Percentiles rank a stretch among this genome's conserved stretches.
Conservation (phyloP, 1,284 basidiomycete genomes). For the Tylopilus sp. region DNA sequence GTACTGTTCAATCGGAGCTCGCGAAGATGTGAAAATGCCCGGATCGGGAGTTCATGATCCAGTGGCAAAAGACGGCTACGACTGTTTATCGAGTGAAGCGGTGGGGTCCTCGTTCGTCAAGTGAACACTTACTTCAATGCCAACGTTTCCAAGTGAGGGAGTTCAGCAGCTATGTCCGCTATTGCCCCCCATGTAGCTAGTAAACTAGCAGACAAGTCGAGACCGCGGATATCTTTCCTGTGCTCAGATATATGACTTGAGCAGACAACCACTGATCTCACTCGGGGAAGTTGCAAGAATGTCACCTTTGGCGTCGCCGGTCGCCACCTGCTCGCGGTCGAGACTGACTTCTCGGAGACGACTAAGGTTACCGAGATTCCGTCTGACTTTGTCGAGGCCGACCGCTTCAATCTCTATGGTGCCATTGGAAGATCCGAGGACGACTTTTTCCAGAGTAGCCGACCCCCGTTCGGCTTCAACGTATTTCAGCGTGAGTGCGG, state of each 20-base stretch:
- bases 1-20: slow-evolving; percentile 79
- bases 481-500: slow-evolving; percentile 76
- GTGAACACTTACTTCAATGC: slow-evolving; percentile 66
- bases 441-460: slow-evolving; percentile 53
- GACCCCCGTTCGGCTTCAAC: slow-evolving; percentile 57
- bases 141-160: slow-evolving; percentile 64
- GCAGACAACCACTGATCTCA: slow-evolving; percentile 38
- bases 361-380: slow-evolving; percentile 64
- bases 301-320: slow-evolving; percentile 49
- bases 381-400: slow-evolving; percentile 72
- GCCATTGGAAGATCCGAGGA: slow-evolving; percentile 78
- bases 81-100: slow-evolving; percentile 39
- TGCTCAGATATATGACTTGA: slow-evolving; percentile 14
- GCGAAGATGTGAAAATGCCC: slow-evolving; percentile 53
- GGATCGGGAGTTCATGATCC: slow-evolving; percentile 27
- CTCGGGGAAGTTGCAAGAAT: slow-evolving; percentile 66
- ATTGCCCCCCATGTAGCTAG: slow-evolving; percentile 72
- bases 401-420: slow-evolving; percentile 86
- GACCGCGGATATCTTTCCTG: slow-evolving; percentile 62
- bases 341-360: slow-evolving; percentile 76
- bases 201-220: slow-evolving; percentile 83
- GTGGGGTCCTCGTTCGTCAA: slow-evolving; percentile 1
- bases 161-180: slow-evolving; percentile 58
- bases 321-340: slow-evolving; percentile 63
- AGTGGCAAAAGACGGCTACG: slow-evolving; percentile 53